Evolutionary conservation across 2,329 filamentous ascomycete species (phyloP), one percentile per base, ranked within the genome.

Genomic region (Mollisia scopiformis): DNA sequence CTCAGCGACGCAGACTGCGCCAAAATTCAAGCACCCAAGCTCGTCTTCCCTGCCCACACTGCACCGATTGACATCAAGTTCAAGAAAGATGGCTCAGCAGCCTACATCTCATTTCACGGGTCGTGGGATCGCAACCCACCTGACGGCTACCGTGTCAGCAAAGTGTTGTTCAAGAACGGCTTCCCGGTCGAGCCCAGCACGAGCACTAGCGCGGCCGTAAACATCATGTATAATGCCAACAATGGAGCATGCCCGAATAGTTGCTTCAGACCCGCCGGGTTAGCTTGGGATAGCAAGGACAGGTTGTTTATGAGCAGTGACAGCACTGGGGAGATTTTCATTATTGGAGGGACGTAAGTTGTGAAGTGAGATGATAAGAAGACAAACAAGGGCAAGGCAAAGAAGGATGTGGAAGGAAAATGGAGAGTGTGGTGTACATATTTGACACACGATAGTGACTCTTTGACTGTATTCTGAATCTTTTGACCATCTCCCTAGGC

Each of bases 231-330:
- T 57, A 89, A 88, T 66, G 66, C 75, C 1, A 79, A 88, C 66
- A 74, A 81, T 5, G 74, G 75, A 11, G 71, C 72, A 3, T 90
- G 88, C 62, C 85, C 85, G 0, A 75, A 76, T 43, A 69, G 72
- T 3, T 90, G 87, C 73, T 86, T 90, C 75, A 79, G 87, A 2
- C 87, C 88, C 27, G 85, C 85, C 1, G 84, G 86, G 1, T 75
- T 90, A 6, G 80, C 80, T 0, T 77, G 80, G 65, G 82, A 85
- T 61, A 19, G 2, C 0, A 55, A 62, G 21, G 60, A 57, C 11
- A 39, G 65, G 27, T n/a, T 66, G 6, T 69, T 62, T 31, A 63
- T 68, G 53, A 66, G 53, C 25, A 63, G 57, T 37, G 68, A 68
- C 58, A 52, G 50, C 6, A 65, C 63, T 19, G 57, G 57, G 11